Base-by-base conservation (phyloP, 768 basidiomycete genomes). In the Leccinum rimulosum region DNA sequence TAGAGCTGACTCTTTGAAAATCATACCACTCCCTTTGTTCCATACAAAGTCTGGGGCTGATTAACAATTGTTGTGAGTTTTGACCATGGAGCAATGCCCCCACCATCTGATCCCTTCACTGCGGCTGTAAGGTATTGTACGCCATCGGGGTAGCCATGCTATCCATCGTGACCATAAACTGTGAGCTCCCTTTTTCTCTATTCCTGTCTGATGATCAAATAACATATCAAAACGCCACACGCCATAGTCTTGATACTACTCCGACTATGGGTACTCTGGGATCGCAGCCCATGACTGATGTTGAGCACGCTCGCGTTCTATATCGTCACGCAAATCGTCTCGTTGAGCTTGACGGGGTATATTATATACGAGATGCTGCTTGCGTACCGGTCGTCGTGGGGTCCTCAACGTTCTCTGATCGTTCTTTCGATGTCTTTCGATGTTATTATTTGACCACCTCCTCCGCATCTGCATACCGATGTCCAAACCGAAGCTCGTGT, bases 241-340 rank as follows among this genome's bases (percentile, higher is more conserved):
- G 1, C 48, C 25, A 33, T 11, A 12, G 78, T 77, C 59, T 68
- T 79, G 22, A 65, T 79, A 9, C 62, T 79, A 31, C 64, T 78
- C n/a, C 73, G 25, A 25, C 25, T 25, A 25, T 25, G 78, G 78
- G 61, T 74, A 22, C 61, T 77, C 5, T 77, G 76, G 66, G 69
- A 68, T 40, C 68, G 70, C 9, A 38, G 30, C 1, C 67, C 62
- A n/a, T 58, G 59, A 5, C 49, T 78, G 22, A 66, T 77, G 40
- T 22, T 70, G 19, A 56, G 36, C 47, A 76, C 73, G 1, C 54
- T 78, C 3, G 17, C 43, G 14, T 61, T 71, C 33, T 78, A 70
- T 28, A 17, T 74, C n/a, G 10, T 67, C 5, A 73, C 74, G 0
- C 75, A 77, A 35, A 53, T 69, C 3, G 50, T 64, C 1, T 50